A percentile compares a stretch with the other conserved stretches of the same genome.
These are phyloP conservation scores for Poa pratensis DNA, from an alignment of 176 grass and related monocot species.

Conservation along the genomic window DNA sequence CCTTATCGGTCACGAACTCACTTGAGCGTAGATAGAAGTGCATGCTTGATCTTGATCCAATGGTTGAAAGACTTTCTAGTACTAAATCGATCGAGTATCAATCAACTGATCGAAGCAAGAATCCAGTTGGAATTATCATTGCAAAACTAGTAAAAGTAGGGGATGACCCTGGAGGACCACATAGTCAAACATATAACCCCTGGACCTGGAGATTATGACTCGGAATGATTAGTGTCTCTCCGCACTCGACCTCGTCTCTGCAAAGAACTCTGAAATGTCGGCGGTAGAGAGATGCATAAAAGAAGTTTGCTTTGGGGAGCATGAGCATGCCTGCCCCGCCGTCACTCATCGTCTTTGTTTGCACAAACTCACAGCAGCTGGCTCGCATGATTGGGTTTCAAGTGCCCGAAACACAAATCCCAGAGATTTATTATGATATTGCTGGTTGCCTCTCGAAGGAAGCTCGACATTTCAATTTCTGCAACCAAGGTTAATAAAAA, in stretches of 20 bases:
- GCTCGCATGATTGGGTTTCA: constrained; percentile 37
- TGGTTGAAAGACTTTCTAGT: neutral
- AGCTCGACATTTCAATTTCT: neutral
- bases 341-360: neutral
- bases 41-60: neutral
- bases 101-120: neutral
- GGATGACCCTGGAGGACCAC: neutral
- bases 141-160: too few species aligned
- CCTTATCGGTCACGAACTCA: neutral
- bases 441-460: neutral
- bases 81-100: neutral
- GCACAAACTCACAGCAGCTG: constrained; percentile 43
- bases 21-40: neutral
- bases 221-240: constrained; percentile 45
- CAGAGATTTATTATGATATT: neutral
- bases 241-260: constrained; percentile 38
- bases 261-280: neutral
- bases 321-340: constrained; percentile 11
- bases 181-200: constrained; percentile 41
- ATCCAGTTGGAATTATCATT: neutral
- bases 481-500: too few species aligned
- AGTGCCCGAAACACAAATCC: constrained; percentile 34
- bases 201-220: constrained; percentile 42
- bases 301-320: constrained; percentile 36
- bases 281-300: neutral